These are phyloP conservation scores for Penicillium decumbens DNA, from an alignment of 2,329 filamentous ascomycete species.

Conservation along the genomic window DNA sequence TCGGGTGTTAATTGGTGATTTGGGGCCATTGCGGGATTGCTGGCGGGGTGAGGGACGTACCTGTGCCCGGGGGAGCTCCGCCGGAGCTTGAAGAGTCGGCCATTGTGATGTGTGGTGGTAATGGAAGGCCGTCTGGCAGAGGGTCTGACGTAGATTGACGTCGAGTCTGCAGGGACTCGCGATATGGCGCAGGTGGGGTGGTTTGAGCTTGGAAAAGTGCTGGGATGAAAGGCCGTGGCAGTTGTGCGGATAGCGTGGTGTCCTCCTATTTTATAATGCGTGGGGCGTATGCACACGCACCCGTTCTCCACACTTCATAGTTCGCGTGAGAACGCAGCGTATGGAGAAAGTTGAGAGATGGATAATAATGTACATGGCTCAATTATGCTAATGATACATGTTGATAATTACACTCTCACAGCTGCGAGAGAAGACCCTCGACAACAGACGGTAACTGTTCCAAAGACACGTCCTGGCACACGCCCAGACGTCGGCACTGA, in stretches of 20 bases:
- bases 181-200: constrained; percentile 11
- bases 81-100: constrained; percentile 18
- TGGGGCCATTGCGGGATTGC: neutral
- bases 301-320: no score
- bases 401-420: constrained; percentile 40
- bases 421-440: constrained; percentile 45
- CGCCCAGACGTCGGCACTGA: constrained; percentile 65
- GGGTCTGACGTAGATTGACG: neutral
- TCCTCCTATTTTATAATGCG: no score
- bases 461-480: constrained; percentile 57
- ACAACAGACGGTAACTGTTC: constrained; percentile 49
- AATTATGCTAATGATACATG: neutral
- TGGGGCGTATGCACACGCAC: constrained; percentile 5
- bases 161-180: constrained; percentile 4
- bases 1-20: neutral
- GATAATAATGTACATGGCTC: neutral
- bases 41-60: constrained; percentile 16
- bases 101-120: neutral
- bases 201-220: constrained; percentile 5
- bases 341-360: neutral
- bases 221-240: constrained; percentile 7
- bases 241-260: constrained; percentile 2
- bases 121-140: neutral
- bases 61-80: constrained; percentile 28
- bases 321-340: neutral